A percentile compares a stretch with the other conserved stretches of the same genome.
phyloP scores from a whole-genome alignment of 1,139 yeast genomes.

The Pichia inconspicua region DNA sequence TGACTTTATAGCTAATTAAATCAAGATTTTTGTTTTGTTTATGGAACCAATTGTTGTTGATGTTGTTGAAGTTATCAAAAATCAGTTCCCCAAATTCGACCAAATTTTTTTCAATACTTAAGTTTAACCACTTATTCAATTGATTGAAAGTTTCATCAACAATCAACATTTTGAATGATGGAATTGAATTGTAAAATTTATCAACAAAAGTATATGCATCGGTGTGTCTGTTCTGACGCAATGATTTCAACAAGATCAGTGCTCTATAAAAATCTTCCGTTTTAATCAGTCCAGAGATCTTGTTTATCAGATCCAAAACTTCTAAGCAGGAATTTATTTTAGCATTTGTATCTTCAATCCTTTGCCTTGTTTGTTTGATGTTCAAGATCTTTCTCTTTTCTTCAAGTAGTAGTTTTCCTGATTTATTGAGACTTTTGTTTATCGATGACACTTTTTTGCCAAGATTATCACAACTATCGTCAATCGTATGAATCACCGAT shows the following conservation, averaged over 20 bases:
- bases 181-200: slow-evolving; percentile 66
- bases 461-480: slow-evolving; percentile 45
- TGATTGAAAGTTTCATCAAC: slow-evolving; percentile 73
- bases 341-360: slow-evolving; percentile 55
- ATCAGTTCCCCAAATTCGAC: slow-evolving; percentile 53
- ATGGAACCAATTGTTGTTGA: slow-evolving; percentile 53
- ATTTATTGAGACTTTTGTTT: slow-evolving; percentile 45
- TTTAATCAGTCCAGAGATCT: slow-evolving; percentile 72
- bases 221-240: slow-evolving; percentile 57
- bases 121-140: slow-evolving; percentile 62
- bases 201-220: slow-evolving; percentile 71
- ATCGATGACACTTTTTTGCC: slow-evolving; percentile 46
- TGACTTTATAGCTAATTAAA: slow-evolving; percentile 58
- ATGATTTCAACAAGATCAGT: slow-evolving; percentile 70
- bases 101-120: slow-evolving; percentile 54
- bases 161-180: slow-evolving; percentile 66
- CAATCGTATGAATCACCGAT: slow-evolving; percentile 49
- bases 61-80: slow-evolving; percentile 44
- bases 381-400: slow-evolving; percentile 50
- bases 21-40: slow-evolving; percentile 35
- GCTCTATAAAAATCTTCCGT: slow-evolving; percentile 79
- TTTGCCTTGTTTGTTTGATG: slow-evolving; percentile 49
- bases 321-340: slow-evolving; percentile 66
- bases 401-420: slow-evolving; percentile 56
- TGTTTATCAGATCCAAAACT: slow-evolving; percentile 79